phyloP scores from a whole-genome alignment of 1,284 basidiomycete genomes.

The Kwoniella shivajii region DNA sequence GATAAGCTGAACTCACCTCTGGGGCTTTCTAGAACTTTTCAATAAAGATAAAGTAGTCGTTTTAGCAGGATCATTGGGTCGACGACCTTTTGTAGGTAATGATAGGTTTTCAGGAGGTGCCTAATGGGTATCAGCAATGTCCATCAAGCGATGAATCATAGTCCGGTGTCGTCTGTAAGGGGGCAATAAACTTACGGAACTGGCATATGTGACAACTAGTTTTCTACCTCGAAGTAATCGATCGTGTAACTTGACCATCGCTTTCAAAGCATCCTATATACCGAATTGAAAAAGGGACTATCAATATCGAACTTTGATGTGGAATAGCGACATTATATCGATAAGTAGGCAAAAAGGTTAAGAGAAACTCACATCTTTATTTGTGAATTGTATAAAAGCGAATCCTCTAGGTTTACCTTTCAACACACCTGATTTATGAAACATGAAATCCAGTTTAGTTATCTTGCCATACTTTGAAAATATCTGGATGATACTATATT shows the following conservation, averaged over 20 bases:
- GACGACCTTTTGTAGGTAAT: constrained; percentile 41
- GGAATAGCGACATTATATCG: too few relatives aligned
- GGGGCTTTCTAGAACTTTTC: constrained; percentile 67
- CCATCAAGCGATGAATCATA: not conserved
- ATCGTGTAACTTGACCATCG: constrained; percentile 73
- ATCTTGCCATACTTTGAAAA: constrained; percentile 91
- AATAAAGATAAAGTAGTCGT: constrained; percentile 85
- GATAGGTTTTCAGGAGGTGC: constrained; percentile 43
- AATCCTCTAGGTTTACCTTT: constrained; percentile 94
- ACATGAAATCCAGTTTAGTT: constrained; percentile 88
- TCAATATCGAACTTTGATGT: not conserved
- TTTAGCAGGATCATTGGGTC: constrained; percentile 63
- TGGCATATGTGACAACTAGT: constrained; percentile 84
- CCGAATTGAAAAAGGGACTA: not conserved
- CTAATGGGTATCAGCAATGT: constrained; percentile 50
- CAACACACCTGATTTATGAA: constrained; percentile 85
- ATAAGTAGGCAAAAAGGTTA: too few relatives aligned
- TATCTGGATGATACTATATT: constrained; percentile 85
- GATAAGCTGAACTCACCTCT: constrained; percentile 60
- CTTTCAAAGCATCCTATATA: constrained; percentile 77
- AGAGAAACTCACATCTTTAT: constrained; percentile 70
- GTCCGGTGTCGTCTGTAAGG: too few relatives aligned
- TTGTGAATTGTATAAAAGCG: constrained; percentile 85
- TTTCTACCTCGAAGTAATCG: constrained; percentile 82
- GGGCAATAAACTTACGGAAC: constrained; percentile 61